phyloP scores from a whole-genome alignment of 2,329 filamentous ascomycete species.

The Trichophyton benhamiae region DNA sequence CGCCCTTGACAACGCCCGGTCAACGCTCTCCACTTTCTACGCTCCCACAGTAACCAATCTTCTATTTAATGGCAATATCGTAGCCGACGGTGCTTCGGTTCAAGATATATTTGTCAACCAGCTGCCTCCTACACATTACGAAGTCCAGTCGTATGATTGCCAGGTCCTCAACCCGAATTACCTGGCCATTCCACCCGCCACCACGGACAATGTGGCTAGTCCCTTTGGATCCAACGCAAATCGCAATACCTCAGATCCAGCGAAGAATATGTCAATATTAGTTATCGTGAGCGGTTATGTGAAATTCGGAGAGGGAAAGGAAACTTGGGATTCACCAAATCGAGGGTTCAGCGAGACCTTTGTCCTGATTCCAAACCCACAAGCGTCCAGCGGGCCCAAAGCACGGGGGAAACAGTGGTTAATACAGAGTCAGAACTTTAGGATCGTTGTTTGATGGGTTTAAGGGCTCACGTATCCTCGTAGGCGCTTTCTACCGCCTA shows the following conservation, averaged over 20 bases:
- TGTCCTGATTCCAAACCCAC: constrained; percentile 59
- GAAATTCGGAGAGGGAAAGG: constrained; percentile 47
- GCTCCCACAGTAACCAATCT: constrained; percentile 51
- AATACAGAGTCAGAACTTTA: constrained; percentile 61
- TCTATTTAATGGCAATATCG: constrained; percentile 62
- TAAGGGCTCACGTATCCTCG: not conserved
- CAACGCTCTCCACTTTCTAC: constrained; percentile 57
- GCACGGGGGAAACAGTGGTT: constrained; percentile 49
- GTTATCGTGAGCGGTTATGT: constrained; percentile 65
- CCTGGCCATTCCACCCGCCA: constrained; percentile 36
- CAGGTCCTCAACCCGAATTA: constrained; percentile 65
- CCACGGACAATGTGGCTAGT: constrained; percentile 28
- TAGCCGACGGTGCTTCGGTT: constrained; percentile 52
- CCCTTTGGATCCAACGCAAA: constrained; percentile 11
- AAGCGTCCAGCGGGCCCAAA: constrained; percentile 41
- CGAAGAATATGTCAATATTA: constrained; percentile 55
- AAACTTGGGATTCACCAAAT: constrained; percentile 45
- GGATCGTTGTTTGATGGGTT: constrained; percentile 36
- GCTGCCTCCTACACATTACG: constrained; percentile 52
- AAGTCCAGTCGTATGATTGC: constrained; percentile 62
- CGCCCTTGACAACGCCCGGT: constrained; percentile 50
- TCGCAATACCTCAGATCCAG: constrained; percentile 19
- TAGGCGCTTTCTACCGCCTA: not conserved
- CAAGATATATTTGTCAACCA: constrained; percentile 57
- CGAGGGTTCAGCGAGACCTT: constrained; percentile 70